Evolutionary conservation across 768 basidiomycete species (phyloP), one percentile per base, ranked within the genome.

Genomic region (Tephrocybe sp.): DNA sequence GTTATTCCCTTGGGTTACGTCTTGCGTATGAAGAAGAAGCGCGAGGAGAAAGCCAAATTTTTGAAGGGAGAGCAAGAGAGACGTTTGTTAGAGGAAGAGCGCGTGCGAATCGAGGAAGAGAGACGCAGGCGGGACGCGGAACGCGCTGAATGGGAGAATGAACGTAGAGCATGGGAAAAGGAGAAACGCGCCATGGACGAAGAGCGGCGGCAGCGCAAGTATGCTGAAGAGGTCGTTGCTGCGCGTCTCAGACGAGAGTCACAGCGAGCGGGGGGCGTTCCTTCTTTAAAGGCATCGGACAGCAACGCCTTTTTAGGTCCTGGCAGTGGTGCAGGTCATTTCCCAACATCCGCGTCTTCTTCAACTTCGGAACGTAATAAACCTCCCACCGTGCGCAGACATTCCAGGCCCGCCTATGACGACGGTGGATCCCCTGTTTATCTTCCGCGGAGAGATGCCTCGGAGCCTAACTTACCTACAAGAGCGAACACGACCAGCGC

Each of bases 41-140:
- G 83, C 36, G 86, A 85, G 64, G 82, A 87, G 66, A 86, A 86
- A 69, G 83, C 82, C 36, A 77, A 67, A 36, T 86, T 88, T 57
- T 70, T 89, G 58, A 77, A 73, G 37, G 75, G 76, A 63, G 80
- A 87, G 57, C 77, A 79, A 54, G 73, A 80, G 53, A 74, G 73
- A 47, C 76, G 84, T 24, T 67, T 69, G 30, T 66, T 70, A 41
- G 77, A 78, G 56, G 73, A 73, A 27, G 79, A 79, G 57, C 72
- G 76, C 36, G 68, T 65, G 52, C 64, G 59, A 43, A 70, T 76
- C 52, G 76, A 76, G 36, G 71, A 70, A 44, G 76, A 76, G 51
- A 63, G 68, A 46, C 68, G 64, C 35, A 60, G 63, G 43, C 71
- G 73, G 63, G 78, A 80, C 53, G 65, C 69, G 40, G 76, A 79